Base-by-base conservation (phyloP, 306 rosid species). In the Cicer pinnatifidum region DNA sequence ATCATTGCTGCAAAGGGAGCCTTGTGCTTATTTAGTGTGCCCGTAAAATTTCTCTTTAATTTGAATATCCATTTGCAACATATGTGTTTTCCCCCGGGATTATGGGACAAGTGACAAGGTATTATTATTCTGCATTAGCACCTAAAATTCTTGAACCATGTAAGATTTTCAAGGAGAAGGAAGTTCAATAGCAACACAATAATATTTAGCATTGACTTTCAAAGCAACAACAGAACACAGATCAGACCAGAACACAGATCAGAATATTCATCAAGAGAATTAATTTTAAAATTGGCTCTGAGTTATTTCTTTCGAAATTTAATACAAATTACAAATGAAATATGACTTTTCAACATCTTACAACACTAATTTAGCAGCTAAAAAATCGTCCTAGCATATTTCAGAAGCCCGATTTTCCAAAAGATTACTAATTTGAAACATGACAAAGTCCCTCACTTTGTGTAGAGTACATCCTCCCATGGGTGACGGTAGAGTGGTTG, bases 401-500 rank as follows among this genome's bases (percentile, higher is more conserved):
- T 80, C 80, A 59, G 84, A 83, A 69, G 48, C 71, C 60, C 64
- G 79, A 65, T 50, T 62, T 76, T 69, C 39, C 58, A 19, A 67
- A 53, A 59, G 73, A 67, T 64, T 75, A 81, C 74, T 59, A 16
- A 45, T 73, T 62, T 33, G 75, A 67, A 70, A 75, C 72, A 23
- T 40, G 69, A 11, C 64, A 46, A 74, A 6, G 61, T 61, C 67
- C 39, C 71, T 95, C 92, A 95, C 87, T 91, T 95, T 75, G 99
- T 87, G 89, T 95, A 95, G 65, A 95, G 99, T 83, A 90, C 97
- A 75, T 91, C 97, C 84, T 95, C 99, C 99, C 97, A 91, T 72
- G 97, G 99, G 84, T 95, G 97, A 72, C 97, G 99, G 93, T 95
- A 91, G 20, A 95, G 96, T 2, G 97, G 97, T 73, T 95, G 97